Conservation (phyloP, 2,329 filamentous ascomycete species). For the Huntiella decipiens region DNA sequence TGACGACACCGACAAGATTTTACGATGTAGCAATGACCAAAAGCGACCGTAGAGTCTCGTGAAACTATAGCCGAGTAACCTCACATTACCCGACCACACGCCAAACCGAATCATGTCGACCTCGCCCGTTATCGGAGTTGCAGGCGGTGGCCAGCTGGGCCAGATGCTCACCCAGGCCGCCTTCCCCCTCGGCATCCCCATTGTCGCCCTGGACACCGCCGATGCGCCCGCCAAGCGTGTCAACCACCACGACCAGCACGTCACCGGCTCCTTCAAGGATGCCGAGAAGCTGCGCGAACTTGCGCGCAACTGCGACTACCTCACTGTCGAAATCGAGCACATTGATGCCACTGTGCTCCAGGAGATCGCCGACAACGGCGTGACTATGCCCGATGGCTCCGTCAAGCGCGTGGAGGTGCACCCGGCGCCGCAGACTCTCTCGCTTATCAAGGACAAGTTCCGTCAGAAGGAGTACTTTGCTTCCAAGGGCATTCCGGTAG, state of each 20-base stretch:
- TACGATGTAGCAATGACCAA: neutral
- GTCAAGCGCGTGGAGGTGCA: slow-evolving; percentile 43
- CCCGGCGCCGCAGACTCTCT: slow-evolving; percentile 70
- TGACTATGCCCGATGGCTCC: slow-evolving; percentile 28
- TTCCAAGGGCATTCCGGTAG: slow-evolving; percentile 49
- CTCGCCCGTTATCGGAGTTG: slow-evolving; percentile 29
- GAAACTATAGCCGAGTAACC: neutral
- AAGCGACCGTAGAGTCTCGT: neutral
- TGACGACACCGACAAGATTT: slow-evolving; percentile 10
- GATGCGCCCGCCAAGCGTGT: slow-evolving; percentile 72
- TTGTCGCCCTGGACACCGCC: slow-evolving; percentile 61
- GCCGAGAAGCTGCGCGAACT: slow-evolving; percentile 58
- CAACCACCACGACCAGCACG: slow-evolving; percentile 53
- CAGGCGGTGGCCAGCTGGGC: slow-evolving; percentile 57
- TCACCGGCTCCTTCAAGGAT: slow-evolving; percentile 78
- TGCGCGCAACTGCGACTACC: slow-evolving; percentile 56
- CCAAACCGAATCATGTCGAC: slow-evolving; percentile 15
- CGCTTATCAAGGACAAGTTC: slow-evolving; percentile 87
- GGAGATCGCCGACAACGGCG: slow-evolving; percentile 50
- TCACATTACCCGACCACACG: neutral
- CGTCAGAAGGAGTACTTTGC: slow-evolving; percentile 67
- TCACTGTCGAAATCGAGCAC: slow-evolving; percentile 92
- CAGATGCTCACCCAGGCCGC: slow-evolving; percentile 91
- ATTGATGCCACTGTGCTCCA: slow-evolving; percentile 79
- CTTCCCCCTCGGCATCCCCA: slow-evolving; percentile 49